Conservation (phyloP, 129 eudicot species). For the Gnaphalium uliginosum region DNA sequence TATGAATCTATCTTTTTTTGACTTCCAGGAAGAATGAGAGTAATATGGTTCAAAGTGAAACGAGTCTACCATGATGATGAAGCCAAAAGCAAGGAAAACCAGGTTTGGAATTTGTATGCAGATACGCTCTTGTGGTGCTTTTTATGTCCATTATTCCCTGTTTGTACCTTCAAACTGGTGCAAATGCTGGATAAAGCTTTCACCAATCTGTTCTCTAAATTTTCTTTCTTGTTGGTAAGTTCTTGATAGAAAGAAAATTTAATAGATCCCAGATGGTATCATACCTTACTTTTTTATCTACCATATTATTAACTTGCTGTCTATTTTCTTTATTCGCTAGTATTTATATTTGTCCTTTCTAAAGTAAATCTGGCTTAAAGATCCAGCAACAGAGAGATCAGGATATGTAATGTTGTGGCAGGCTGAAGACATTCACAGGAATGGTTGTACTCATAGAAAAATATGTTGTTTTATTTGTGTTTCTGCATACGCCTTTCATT, state of each 20-base stretch:
- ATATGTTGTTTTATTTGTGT: background rate
- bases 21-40: constrained; percentile 29
- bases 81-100: constrained; percentile 12
- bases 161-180: constrained; percentile 22
- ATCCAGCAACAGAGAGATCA: constrained; percentile 19
- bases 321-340: background rate
- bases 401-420: constrained; percentile 17
- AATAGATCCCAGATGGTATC: constrained; percentile 29
- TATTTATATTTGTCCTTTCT: background rate
- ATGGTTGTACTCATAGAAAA: background rate
- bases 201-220: constrained; percentile 4
- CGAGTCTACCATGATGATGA: constrained; percentile 10
- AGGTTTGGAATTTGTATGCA: constrained; percentile 26
- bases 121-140: constrained; percentile 9
- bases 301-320: constrained; percentile 16
- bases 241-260: constrained; percentile 24
- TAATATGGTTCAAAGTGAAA: constrained; percentile 14
- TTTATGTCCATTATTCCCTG: constrained; percentile 5
- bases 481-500: constrained; percentile 12
- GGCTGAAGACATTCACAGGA: background rate
- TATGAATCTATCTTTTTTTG: background rate
- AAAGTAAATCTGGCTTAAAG: constrained; percentile 18
- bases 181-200: constrained; percentile 20
- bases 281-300: constrained; percentile 15
- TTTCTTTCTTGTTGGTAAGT: constrained; percentile 13